Conservation (phyloP, 768 basidiomycete species). For the Lentinula guzmanii region DNA sequence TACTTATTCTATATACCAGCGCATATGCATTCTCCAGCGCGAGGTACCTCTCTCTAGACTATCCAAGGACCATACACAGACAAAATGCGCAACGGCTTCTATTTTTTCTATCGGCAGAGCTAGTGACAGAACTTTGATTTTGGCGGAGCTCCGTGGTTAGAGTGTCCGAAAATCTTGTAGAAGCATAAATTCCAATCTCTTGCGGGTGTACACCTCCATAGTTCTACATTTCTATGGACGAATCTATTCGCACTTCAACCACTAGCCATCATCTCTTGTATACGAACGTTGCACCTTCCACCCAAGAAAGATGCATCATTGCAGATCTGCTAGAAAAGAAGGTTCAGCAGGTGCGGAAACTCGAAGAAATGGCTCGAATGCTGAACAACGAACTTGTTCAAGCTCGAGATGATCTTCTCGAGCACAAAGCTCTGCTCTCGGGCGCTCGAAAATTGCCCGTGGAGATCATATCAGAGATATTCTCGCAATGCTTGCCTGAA, state of each 20-base stretch:
- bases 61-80: no score
- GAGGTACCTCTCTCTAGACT: background rate
- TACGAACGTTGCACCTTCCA: background rate
- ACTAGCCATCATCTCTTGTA: background rate
- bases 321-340: background rate
- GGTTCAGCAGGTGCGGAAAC: background rate
- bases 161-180: background rate
- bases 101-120: background rate
- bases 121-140: background rate
- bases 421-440: background rate
- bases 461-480: slow-evolving; percentile 26
- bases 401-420: background rate
- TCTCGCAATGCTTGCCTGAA: slow-evolving; percentile 20
- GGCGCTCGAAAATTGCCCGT: background rate
- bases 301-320: background rate
- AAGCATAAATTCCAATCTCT: background rate
- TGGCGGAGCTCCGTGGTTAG: background rate
- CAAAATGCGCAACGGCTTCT: background rate
- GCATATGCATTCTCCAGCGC: background rate
- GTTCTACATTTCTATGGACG: background rate
- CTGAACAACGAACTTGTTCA: background rate
- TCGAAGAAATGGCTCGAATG: background rate
- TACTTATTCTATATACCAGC: background rate
- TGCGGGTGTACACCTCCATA: background rate
- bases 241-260: background rate